Evolutionary conservation across 2,329 filamentous ascomycete species (phyloP).

Genomic region (Sclerotinia subarctica): DNA sequence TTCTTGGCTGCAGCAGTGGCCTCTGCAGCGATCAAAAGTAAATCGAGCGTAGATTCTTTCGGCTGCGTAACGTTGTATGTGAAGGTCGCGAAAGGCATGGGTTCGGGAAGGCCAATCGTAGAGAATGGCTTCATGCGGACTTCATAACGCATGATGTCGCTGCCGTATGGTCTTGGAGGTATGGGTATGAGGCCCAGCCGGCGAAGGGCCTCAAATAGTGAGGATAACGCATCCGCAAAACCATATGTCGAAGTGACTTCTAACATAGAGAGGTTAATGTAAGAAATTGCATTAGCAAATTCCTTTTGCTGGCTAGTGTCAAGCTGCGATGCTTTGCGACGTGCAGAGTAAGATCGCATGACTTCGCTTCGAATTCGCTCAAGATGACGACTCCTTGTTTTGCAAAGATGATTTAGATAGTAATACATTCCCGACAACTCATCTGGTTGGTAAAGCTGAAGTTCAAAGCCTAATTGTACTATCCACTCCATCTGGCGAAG

Average conservation of each 20-base stretch:
- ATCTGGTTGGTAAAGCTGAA: slow-evolving; percentile 82
- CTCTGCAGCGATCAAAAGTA: slow-evolving; percentile 40
- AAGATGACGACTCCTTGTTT: slow-evolving; percentile 59
- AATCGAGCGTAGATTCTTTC: slow-evolving; percentile 37
- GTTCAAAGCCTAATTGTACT: slow-evolving; percentile 89
- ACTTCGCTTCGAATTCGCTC: slow-evolving; percentile 71
- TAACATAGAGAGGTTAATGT: slow-evolving; percentile 58
- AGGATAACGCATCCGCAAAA: slow-evolving; percentile 48
- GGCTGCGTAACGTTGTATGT: slow-evolving; percentile 44
- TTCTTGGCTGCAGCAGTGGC: slow-evolving; percentile 44
- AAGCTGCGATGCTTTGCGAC: slow-evolving; percentile 21
- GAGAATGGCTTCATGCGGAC: slow-evolving; percentile 70
- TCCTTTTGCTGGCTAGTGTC: slow-evolving; percentile 36
- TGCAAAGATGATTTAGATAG: slow-evolving; percentile 74
- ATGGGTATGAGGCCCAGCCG: slow-evolving; percentile 41
- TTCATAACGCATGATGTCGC: slow-evolving; percentile 58
- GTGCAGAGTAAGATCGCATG: slow-evolving; percentile 33
- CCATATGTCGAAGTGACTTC: slow-evolving; percentile 61
- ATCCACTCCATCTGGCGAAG: slow-evolving; percentile 84
- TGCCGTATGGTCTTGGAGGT: slow-evolving; percentile 51
- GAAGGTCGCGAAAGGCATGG: slow-evolving; percentile 54
- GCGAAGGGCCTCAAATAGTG: slow-evolving; percentile 53
- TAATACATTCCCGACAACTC: slow-evolving; percentile 89
- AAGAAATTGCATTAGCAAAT: slow-evolving; percentile 50
- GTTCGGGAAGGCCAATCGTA: slow-evolving; percentile 55